Evolutionary conservation across 2,329 filamentous ascomycete species (phyloP).

Genomic region (Colletotrichum phormii): DNA sequence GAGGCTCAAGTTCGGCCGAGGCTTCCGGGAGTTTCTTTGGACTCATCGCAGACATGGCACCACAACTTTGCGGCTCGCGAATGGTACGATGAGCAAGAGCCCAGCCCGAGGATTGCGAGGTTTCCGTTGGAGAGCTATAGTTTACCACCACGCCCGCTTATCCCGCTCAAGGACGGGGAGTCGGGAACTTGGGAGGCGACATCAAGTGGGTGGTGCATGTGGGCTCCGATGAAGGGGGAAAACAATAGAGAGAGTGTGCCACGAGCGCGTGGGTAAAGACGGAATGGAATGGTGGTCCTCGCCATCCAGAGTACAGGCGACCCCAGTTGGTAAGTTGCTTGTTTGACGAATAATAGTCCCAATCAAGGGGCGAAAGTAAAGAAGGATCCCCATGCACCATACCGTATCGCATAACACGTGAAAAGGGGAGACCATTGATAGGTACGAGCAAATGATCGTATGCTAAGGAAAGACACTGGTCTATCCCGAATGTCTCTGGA

Average conservation of each 20-base stretch:
- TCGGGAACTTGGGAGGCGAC: not conserved
- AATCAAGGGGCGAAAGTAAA: not conserved
- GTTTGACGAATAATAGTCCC: not conserved
- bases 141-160: constrained; percentile 8
- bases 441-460: not conserved
- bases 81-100: not conserved
- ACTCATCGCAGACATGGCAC: not conserved
- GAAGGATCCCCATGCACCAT: not conserved
- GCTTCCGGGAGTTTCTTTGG: constrained; percentile 1
- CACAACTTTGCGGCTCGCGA: not conserved
- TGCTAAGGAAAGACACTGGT: not conserved
- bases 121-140: not conserved
- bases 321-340: not conserved
- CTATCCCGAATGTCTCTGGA: constrained; percentile 6
- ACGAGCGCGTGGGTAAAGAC: constrained; percentile 3
- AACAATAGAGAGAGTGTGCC: not conserved
- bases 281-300: constrained; percentile 4
- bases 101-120: not conserved
- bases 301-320: not conserved
- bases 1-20: constrained; percentile 12
- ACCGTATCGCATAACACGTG: not conserved
- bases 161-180: not conserved
- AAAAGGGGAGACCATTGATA: not conserved
- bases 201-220: constrained; percentile 19
- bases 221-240: constrained; percentile 15